These are phyloP conservation scores for Malania oleifera DNA, from an alignment of 164 flowering plant species.

Conservation along the genomic window DNA sequence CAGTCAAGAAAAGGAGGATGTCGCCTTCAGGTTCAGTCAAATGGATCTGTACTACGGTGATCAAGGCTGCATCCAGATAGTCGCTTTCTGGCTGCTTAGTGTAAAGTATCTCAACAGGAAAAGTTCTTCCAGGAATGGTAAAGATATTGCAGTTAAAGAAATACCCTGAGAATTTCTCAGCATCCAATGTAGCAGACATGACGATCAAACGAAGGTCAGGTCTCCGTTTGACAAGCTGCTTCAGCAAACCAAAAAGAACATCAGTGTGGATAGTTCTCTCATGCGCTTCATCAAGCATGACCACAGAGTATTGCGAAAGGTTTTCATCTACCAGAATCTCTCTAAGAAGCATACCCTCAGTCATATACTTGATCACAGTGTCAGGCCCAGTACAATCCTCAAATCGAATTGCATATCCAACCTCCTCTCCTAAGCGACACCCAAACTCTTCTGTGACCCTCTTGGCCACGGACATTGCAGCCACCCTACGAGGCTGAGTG, in stretches of 20 bases:
- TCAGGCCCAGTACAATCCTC: conserved; percentile 99
- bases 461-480: conserved; percentile 97
- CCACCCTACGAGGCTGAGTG: conserved; percentile 96
- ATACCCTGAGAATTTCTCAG: conserved; percentile 91
- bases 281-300: conserved; percentile 97
- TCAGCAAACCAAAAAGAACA: conserved; percentile 81
- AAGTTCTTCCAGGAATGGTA: conserved; percentile 91
- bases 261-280: conserved; percentile 93
- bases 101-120: conserved; percentile 88
- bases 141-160: conserved; percentile 86
- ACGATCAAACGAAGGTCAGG: conserved; percentile 83
- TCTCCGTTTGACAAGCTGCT: conserved; percentile 64
- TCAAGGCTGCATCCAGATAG: conserved; percentile 82
- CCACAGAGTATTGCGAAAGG: conserved; percentile 82
- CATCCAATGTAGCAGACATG: conserved; percentile 95
- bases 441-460: conserved; percentile 98
- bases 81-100: conserved; percentile 95
- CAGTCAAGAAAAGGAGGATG: conserved; percentile 82
- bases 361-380: conserved; percentile 95
- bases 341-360: conserved; percentile 96
- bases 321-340: conserved; percentile 84
- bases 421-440: conserved; percentile 92
- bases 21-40: conserved; percentile 96
- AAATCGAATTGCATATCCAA: conserved; percentile 92
- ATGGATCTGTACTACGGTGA: conserved; percentile 90